Evolutionary conservation across 2,329 filamentous ascomycete genomes (phyloP), one percentile per base, ranked within the genome.

Genomic region (Fusarium sp.): DNA sequence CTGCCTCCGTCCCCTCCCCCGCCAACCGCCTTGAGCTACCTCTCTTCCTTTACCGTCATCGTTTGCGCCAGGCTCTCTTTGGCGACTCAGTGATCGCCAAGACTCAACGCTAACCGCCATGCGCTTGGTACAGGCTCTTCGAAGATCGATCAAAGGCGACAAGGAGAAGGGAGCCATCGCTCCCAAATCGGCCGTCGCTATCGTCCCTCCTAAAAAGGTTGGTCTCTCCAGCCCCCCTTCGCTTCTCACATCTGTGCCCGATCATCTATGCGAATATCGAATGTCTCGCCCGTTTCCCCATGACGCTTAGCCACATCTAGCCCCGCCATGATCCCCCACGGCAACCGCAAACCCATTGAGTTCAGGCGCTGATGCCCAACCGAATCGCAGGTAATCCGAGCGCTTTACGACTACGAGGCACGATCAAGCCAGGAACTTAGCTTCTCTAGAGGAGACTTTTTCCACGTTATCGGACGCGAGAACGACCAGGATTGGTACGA

Each of bases 401-500:
- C 96, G 34, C 92, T 98, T 68, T 98, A 97, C 88, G 94, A 97
- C 83, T 97, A 97, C 85, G 89, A 93, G 79, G 93, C 95, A 69
- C 89, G 93, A 79, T 90, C 91, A 69, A 85, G 85, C 62, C 93
- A 96, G 82, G 92, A 98, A 85, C 88, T 99, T 79, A 93, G 93
- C 81, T 99, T 99, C 84, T 94, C 92, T 75, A 93, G 94, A 81
- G 96, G 96, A 80, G 96, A 99, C 83, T 99, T 98, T 84, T 96
- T 99, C 82, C 96, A 98, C 86, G 96, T 99, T 74, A 96, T 98
- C 83, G 94, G 94, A 79, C 93, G 96, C 83, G 96, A 98, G 85
- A 93, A 98, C 87, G 96, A 98, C 82, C 86, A 87, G 45, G 94
- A 98, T 82, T 99, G 96, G 96, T 99, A 98, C 88, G 96, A 98